A percentile compares a stretch with the other conserved stretches of the same genome.
These are phyloP conservation scores for Coleophoma cylindrospora DNA, from an alignment of 2,329 filamentous ascomycete species.

Conservation along the genomic window DNA sequence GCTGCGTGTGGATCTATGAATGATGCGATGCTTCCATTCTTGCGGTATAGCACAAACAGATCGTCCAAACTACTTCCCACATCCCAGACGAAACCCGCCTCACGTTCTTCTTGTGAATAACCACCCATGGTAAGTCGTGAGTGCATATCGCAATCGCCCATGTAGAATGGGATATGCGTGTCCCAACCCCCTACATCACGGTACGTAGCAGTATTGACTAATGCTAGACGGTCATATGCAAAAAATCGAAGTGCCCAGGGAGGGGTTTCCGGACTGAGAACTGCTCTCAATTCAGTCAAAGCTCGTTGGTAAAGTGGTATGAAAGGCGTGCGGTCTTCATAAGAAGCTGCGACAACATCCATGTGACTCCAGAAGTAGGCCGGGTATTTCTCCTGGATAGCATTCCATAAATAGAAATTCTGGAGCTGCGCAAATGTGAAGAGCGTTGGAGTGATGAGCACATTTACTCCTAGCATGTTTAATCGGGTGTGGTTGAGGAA, in stretches of 20 bases:
- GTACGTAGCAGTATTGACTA: constrained; percentile 49
- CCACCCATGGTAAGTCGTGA: constrained; percentile 40
- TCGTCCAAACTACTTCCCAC: constrained; percentile 40
- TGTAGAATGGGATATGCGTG: constrained; percentile 51
- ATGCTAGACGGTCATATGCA: constrained; percentile 51
- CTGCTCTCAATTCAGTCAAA: constrained; percentile 1
- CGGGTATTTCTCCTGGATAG: constrained; percentile 37
- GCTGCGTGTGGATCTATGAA: constrained; percentile 24
- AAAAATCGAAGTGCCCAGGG: constrained; percentile 50
- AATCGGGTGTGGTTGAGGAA: constrained; percentile 48
- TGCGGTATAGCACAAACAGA: constrained; percentile 39
- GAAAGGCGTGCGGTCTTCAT: constrained; percentile 26
- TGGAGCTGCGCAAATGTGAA: constrained; percentile 50
- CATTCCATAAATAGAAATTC: constrained; percentile 45
- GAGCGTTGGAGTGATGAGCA: constrained; percentile 45
- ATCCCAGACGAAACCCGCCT: constrained; percentile 39
- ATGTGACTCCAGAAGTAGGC: constrained; percentile 55
- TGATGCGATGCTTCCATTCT: constrained; percentile 27
- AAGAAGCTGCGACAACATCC: constrained; percentile 43
- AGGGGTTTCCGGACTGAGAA: not conserved
- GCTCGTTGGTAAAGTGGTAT: constrained; percentile 12
- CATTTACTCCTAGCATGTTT: constrained; percentile 43
- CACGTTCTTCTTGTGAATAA: constrained; percentile 33
- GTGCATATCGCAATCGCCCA: constrained; percentile 53
- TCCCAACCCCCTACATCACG: constrained; percentile 47